These are phyloP conservation scores for Flaveria trinervia DNA, from an alignment of 129 eudicot species.

Conservation along the genomic window DNA sequence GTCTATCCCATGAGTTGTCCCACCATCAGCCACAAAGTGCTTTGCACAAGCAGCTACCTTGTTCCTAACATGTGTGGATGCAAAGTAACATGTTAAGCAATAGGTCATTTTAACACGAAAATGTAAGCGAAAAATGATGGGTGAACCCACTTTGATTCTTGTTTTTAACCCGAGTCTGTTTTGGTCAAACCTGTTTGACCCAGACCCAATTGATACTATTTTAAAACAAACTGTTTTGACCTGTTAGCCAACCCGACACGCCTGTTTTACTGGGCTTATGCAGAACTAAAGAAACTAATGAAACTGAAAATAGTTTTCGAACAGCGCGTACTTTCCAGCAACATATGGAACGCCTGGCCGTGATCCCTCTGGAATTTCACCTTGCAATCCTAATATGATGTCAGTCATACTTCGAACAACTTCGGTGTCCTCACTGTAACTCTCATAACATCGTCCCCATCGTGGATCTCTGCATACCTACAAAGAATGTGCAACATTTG, in stretches of 20 bases:
- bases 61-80: slow-evolving; percentile 43
- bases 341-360: slow-evolving; percentile 69
- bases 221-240: no score
- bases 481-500: slow-evolving; percentile 18
- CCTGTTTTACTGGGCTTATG: no score
- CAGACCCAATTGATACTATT: background rate
- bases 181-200: no score
- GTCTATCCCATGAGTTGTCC: slow-evolving; percentile 79
- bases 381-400: slow-evolving; percentile 77
- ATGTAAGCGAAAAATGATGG: background rate
- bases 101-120: background rate
- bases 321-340: slow-evolving; percentile 61
- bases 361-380: slow-evolving; percentile 62
- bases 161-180: no score
- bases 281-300: background rate
- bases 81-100: background rate
- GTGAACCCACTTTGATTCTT: no score
- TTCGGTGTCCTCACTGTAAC: slow-evolving; percentile 78
- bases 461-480: slow-evolving; percentile 95
- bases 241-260: no score
- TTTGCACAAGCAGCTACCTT: slow-evolving; percentile 93
- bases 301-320: background rate
- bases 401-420: slow-evolving; percentile 79
- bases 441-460: slow-evolving; percentile 95
- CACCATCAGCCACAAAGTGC: slow-evolving; percentile 97